Evolutionary conservation across 768 basidiomycete species (phyloP).

Genomic region (Kwoniella shandongensis): DNA sequence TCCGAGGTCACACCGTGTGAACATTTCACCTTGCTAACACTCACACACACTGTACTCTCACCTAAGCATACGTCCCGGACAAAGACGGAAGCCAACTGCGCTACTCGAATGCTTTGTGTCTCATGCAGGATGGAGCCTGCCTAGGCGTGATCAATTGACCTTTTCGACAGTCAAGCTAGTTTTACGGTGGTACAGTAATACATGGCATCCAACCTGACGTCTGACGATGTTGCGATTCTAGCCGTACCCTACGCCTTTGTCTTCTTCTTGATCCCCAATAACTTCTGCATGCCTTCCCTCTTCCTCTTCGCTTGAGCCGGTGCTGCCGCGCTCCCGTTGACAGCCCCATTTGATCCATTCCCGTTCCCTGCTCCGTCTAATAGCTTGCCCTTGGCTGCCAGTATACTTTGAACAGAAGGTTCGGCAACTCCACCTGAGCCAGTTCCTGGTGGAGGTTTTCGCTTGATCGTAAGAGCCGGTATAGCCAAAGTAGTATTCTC

Average conservation of each 20-base stretch:
- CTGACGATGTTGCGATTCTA: no score
- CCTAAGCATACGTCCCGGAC: no score
- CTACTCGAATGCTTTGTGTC: no score
- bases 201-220: no score
- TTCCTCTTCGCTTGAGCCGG: conserved; percentile 34
- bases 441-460: conserved; percentile 27
- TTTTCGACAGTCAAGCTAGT: no score
- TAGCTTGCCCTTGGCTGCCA: conserved; percentile 46
- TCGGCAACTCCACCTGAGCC: conserved; percentile 22
- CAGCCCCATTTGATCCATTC: not conserved
- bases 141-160: no score
- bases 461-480: conserved; percentile 46
- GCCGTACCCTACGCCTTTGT: conserved; percentile 14
- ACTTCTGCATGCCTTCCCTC: conserved; percentile 41
- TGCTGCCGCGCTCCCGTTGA: conserved; percentile 3
- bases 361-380: conserved; percentile 22
- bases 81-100: no score
- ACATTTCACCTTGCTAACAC: no score
- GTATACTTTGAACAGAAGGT: conserved; percentile 48
- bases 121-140: no score
- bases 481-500: conserved; percentile 20
- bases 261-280: conserved; percentile 50
- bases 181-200: no score
- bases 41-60: no score
- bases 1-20: no score